Evolutionary conservation across 1,139 yeast species (phyloP).

Genomic region (Candida albicans): DNA sequence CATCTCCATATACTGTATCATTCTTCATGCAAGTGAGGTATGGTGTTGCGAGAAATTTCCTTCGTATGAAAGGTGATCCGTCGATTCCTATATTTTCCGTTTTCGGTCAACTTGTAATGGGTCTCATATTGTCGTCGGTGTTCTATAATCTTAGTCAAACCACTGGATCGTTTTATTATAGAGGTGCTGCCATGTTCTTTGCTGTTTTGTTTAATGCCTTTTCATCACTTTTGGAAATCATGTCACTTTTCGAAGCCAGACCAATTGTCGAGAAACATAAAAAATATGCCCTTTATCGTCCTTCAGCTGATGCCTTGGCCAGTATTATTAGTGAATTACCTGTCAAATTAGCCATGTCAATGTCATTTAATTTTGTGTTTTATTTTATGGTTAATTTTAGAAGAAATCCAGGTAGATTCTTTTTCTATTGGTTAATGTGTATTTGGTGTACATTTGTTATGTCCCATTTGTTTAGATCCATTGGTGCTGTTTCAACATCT

Average conservation of each 20-base stretch:
- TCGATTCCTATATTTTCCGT: constrained; percentile 27
- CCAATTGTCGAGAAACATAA: constrained; percentile 63
- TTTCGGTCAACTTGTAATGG: constrained; percentile 30
- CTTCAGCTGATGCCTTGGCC: constrained; percentile 64
- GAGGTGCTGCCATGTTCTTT: constrained; percentile 59
- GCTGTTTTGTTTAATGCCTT: constrained; percentile 58
- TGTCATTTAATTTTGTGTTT: constrained; percentile 46
- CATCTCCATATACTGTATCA: constrained; percentile 36
- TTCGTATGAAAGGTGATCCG: constrained; percentile 31
- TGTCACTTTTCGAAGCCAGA: constrained; percentile 55
- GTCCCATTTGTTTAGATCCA: constrained; percentile 57
- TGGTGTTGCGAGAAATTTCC: constrained; percentile 26
- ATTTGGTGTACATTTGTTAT: constrained; percentile 50
- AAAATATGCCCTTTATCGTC: constrained; percentile 61
- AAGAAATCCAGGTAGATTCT: constrained; percentile 59
- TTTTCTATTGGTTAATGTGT: constrained; percentile 48
- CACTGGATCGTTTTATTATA: constrained; percentile 26
- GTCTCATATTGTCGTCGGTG: constrained; percentile 46
- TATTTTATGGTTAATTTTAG: constrained; percentile 61
- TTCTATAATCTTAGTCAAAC: constrained; percentile 48
- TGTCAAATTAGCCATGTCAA: constrained; percentile 45
- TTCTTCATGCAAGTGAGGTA: constrained; percentile 35
- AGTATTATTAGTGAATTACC: constrained; percentile 60
- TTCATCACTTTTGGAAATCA: constrained; percentile 57
- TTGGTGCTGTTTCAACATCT: constrained; percentile 57